Percentiles rank a stretch among this genome's conserved stretches.
Conservation (phyloP, 2,329 filamentous ascomycete genomes). For the Juglanconis oblonga region DNA sequence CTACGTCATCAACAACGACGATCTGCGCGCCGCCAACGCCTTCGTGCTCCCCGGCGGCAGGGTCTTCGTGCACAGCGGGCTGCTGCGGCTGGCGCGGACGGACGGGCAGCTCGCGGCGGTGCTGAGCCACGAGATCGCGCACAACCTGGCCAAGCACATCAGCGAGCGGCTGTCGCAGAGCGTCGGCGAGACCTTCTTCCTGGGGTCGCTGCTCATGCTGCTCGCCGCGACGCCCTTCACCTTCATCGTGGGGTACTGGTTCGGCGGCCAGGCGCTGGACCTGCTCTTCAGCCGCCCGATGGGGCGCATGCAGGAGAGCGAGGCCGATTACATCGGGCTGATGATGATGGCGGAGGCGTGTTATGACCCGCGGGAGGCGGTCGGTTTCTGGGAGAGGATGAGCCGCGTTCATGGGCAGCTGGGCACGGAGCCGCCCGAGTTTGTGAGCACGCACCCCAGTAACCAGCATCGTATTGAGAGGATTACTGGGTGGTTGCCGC, state of each 20-base stretch:
- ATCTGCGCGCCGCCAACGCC: slow-evolving; percentile 61
- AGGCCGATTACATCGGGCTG: slow-evolving; percentile 77
- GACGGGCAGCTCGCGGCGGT: slow-evolving; percentile 73
- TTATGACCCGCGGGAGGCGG: slow-evolving; percentile 67
- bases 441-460: slow-evolving; percentile 75
- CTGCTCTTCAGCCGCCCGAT: slow-evolving; percentile 67
- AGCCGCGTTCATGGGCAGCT: slow-evolving; percentile 38
- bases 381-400: slow-evolving; percentile 67
- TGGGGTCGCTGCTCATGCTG: slow-evolving; percentile 48
- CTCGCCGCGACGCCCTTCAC: slow-evolving; percentile 42
- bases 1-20: slow-evolving; percentile 62
- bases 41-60: slow-evolving; percentile 78
- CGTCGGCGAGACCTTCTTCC: slow-evolving; percentile 50
- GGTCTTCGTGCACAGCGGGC: slow-evolving; percentile 75
- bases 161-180: slow-evolving; percentile 60
- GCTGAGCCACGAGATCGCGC: slow-evolving; percentile 76
- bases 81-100: slow-evolving; percentile 63
- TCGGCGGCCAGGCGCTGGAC: slow-evolving; percentile 52
- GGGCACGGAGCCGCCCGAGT: slow-evolving; percentile 58
- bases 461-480: slow-evolving; percentile 63
- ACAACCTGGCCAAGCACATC: slow-evolving; percentile 67
- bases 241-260: slow-evolving; percentile 37
- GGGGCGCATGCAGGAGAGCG: slow-evolving; percentile 67
- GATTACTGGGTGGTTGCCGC: slow-evolving; percentile 61
- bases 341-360: slow-evolving; percentile 83